These are phyloP conservation scores for Peniophora sp. DNA, from an alignment of 1,284 basidiomycete species.

Conservation along the genomic window DNA sequence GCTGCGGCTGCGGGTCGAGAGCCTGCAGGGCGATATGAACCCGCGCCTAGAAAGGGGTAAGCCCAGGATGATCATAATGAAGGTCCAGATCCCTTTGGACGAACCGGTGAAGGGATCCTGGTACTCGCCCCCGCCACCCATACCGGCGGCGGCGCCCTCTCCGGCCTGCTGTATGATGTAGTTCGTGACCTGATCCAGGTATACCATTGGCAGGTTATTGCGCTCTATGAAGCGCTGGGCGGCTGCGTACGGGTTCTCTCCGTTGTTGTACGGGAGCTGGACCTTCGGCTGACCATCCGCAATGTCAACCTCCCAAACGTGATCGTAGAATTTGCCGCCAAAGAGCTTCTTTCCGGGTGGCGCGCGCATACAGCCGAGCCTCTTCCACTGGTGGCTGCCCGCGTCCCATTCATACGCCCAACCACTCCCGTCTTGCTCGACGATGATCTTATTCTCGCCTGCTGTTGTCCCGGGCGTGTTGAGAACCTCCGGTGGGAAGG, in stretches of 20 bases:
- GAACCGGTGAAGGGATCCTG: slow-evolving; percentile 90
- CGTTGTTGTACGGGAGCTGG: slow-evolving; percentile 85
- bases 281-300: slow-evolving; percentile 88
- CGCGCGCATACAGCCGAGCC: slow-evolving; percentile 96
- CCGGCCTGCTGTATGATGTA: slow-evolving; percentile 91
- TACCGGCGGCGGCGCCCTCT: slow-evolving; percentile 63
- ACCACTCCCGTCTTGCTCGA: not conserved
- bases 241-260: slow-evolving; percentile 89
- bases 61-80: not conserved
- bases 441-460: no score
- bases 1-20: slow-evolving; percentile 7
- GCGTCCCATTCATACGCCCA: slow-evolving; percentile 64
- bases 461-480: no score
- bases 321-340: slow-evolving; percentile 93
- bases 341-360: slow-evolving; percentile 82
- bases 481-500: no score
- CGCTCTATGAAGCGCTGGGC: slow-evolving; percentile 84
- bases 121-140: slow-evolving; percentile 43
- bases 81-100: slow-evolving; percentile 8
- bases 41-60: slow-evolving; percentile 33
- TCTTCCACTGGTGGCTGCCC: slow-evolving; percentile 69
- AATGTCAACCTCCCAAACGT: slow-evolving; percentile 97
- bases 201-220: slow-evolving; percentile 79
- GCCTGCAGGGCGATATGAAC: slow-evolving; percentile 41
- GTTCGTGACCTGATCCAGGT: slow-evolving; percentile 85